Evolutionary conservation across 108 stramenopile species (phyloP).

Genomic region (Fragilariopsis cylindrus): DNA sequence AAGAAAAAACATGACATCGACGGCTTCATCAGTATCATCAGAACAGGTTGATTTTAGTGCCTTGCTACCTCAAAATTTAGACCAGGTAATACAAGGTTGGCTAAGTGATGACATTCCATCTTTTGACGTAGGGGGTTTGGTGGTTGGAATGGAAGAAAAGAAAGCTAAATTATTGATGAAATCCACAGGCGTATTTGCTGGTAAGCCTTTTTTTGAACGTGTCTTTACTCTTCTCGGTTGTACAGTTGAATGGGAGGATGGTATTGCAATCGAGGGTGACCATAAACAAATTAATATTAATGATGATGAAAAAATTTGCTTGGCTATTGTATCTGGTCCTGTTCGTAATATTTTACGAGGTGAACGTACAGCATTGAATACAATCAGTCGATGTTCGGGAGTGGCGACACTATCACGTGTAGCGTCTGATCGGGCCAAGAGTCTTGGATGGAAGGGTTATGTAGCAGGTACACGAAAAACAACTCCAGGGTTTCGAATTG

Average conservation of each 20-base stretch:
- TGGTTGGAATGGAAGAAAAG: conserved; percentile 75
- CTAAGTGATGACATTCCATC: conserved; percentile 93
- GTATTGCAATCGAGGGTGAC: conserved; percentile 71
- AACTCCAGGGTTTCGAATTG: conserved; percentile 97
- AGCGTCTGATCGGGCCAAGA: conserved; percentile 38
- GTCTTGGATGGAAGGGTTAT: conserved; percentile 84
- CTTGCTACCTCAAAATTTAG: conserved; percentile 31
- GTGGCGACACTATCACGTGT: conserved; percentile 82
- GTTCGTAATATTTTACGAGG: conserved; percentile 88
- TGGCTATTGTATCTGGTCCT: conserved; percentile 92
- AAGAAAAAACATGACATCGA: too few species aligned
- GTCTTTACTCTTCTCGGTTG: conserved; percentile 87
- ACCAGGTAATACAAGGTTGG: conserved; percentile 58
- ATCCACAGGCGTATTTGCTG: conserved; percentile 89
- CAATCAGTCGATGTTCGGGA: conserved; percentile 91
- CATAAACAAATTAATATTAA: conserved; percentile 22
- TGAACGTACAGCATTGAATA: conserved; percentile 97
- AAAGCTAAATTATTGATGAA: conserved; percentile 86
- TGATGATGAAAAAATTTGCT: conserved; percentile 59
- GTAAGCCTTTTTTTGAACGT: conserved; percentile 91
- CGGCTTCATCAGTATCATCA: too few species aligned
- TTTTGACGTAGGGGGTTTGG: conserved; percentile 97
- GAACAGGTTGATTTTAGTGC: conserved; percentile 21
- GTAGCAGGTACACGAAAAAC: conserved; percentile 98
- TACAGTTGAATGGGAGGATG: conserved; percentile 70